These are phyloP conservation scores for Bassia scoparia DNA, from an alignment of 148 eudicot genomes.

Conservation along the genomic window DNA sequence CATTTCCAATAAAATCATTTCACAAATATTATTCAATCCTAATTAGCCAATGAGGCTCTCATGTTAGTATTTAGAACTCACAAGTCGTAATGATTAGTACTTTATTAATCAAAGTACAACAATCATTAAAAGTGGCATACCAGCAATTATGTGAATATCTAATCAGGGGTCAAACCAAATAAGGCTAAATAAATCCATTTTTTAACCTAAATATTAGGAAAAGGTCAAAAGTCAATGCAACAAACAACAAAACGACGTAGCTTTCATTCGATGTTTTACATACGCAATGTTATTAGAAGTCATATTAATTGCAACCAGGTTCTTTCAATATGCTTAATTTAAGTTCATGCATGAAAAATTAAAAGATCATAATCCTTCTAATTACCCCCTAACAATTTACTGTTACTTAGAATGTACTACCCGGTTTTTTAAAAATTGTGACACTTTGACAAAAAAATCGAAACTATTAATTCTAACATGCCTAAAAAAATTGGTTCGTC, in stretches of 20 bases:
- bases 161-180: conserved; percentile 8
- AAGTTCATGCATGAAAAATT: background rate
- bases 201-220: background rate
- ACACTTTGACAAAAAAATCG: too few relatives aligned
- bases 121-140: too few relatives aligned
- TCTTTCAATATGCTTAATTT: background rate
- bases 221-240: background rate
- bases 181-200: background rate
- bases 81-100: background rate
- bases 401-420: too few relatives aligned
- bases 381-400: too few relatives aligned
- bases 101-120: background rate
- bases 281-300: background rate
- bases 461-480: too few relatives aligned
- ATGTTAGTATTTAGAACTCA: background rate
- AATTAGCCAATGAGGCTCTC: conserved; percentile 4
- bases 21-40: background rate
- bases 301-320: background rate
- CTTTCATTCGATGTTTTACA: background rate
- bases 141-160: background rate
- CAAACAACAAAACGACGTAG: background rate
- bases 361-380: background rate
- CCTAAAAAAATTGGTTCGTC: too few relatives aligned
- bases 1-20: conserved; percentile 12
- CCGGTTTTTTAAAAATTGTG: too few relatives aligned